Base-by-base conservation (phyloP, 768 basidiomycete genomes). In the Mycena floridula region DNA sequence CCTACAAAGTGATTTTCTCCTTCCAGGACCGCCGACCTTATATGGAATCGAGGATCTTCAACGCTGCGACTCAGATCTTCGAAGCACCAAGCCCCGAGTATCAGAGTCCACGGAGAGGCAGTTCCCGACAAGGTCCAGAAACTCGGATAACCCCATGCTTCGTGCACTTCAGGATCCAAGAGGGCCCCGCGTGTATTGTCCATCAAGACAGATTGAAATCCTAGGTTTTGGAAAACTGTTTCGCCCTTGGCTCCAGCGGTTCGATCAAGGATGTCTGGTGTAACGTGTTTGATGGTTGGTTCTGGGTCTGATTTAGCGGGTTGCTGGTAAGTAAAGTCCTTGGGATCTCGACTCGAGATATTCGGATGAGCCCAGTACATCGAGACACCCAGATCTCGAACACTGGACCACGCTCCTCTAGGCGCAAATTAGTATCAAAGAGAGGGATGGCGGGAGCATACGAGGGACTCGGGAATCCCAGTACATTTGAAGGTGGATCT, bases 1-100 rank as follows among this genome's bases (percentile, higher is more conserved):
- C n/a, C n/a, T 30, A 30, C 28, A 9, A 30, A 9, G 28, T 30
- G 28, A n/a, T 30, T 26, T 74, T 60, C 37, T 16, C 22, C 15
- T 39, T 22, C 12, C 15, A 39, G 9, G 12, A 20, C 9, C 22
- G 9, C 20, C 9, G 12, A n/a, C 22, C 18, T 20, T 12, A 22
- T 16, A 9, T 9, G 9, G 22, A 16, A 9, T n/a, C 12, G 9
- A 12, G 9, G 9, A 12, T 16, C 37, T 9, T 39, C 12, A 9
- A 18, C 22, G 9, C 12, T 39, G 9, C 12, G 9, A 20, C 9
- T 22, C 22, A 9, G 9, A 12, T n/a, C 37, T 39, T 39, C 37
- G 18, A 39, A 39, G 18, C 37, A 39, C n/a, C 37, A n/a, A 9
- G 12, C 37, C 20, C 9, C 9, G 9, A 8, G 20, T 20, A 9